Base-by-base conservation (phyloP, 2,329 filamentous ascomycete species). In the Aspergillus proliferans region DNA sequence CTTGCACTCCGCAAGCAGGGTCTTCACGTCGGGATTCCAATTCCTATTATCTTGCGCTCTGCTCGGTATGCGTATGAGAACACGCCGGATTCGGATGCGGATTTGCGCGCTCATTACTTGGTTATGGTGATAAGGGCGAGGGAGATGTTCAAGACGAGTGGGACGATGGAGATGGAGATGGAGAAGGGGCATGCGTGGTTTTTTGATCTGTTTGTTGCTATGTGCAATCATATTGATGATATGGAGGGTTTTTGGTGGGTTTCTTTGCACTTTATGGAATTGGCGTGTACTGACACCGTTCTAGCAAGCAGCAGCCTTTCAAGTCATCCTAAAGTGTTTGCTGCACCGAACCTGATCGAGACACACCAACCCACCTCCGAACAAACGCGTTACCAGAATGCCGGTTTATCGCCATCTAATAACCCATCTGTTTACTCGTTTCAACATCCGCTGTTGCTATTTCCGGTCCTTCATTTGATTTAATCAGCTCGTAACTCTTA, bases 131-230 rank as follows among this genome's bases (percentile, higher is more conserved):
- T 96, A 78, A 86, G 91, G 77, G 92, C 88, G 80, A 88, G 92
- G 72, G 90, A 90, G 79, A 95, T 89, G 66, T 96, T 97, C 74
- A 96, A 95, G 85, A 85, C 87, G 75, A 95, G 90, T 77, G 91
- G 91, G 74, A 96, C 91, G 73, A 95, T 96, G 90, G 91, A 96
- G 81, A 86, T 87, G 77, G 91, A 96, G 78, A 96, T 97, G 91
- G 88, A 95, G 78, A 84, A 84, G 72, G 90, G 91, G 71, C 90
- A 83, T 75, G 91, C 91, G 80, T 80, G 96, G 76, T 96, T 93
- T 81, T 97, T 97, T 76, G 91, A 96, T 80, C 79, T 97, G 73
- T 97, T 96, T 72, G 91, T 96, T 69, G 91, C 91, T 65, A 88
- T 96, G 86, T 95, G 89, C 80, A 96, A 95, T 76, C 91, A 95